Conservation (phyloP, 805 yeast genomes). For the Metschnikowia bowlesiae region DNA sequence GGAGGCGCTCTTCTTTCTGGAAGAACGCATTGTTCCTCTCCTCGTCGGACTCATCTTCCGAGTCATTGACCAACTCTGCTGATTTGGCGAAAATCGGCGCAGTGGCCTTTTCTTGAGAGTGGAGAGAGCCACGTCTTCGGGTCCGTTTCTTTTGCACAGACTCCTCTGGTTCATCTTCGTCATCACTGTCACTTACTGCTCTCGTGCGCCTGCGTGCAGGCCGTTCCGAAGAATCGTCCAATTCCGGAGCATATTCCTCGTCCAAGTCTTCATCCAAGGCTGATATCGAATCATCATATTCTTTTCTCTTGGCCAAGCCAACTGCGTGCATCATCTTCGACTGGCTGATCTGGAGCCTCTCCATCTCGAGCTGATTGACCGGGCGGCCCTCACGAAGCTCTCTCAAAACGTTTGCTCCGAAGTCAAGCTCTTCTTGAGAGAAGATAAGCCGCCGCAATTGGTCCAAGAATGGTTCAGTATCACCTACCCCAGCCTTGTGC, state of each 20-base stretch:
- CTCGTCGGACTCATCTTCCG: conserved; percentile 62
- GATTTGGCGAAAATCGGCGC: conserved; percentile 28
- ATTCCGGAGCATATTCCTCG: conserved; percentile 16
- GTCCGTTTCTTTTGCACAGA: conserved; percentile 1
- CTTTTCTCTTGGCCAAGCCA: conserved; percentile 18
- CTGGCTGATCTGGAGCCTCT: neutral
- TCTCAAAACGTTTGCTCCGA: conserved; percentile 11
- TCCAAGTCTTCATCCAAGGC: conserved; percentile 15
- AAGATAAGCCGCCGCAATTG: conserved; percentile 11
- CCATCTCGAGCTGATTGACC: conserved; percentile 8
- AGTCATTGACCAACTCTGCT: conserved; percentile 50
- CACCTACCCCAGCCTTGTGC: conserved; percentile 16
- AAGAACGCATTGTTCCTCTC: conserved; percentile 52
- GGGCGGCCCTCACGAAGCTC: conserved; percentile 9
- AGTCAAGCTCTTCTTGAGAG: conserved; percentile 13
- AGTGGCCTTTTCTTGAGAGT: conserved; percentile 1
- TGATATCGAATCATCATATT: conserved; percentile 13
- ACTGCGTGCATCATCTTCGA: conserved; percentile 7
- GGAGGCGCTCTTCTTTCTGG: conserved; percentile 50
- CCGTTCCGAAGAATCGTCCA: neutral
- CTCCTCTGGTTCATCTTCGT: conserved; percentile 3
- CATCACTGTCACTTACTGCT: neutral
- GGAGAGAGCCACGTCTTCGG: conserved; percentile 3
- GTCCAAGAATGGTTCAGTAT: conserved; percentile 19
- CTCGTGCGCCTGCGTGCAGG: conserved; percentile 1